These are phyloP conservation scores for Daldinia sp. DNA, from an alignment of 2,329 filamentous ascomycete genomes.

Conservation along the genomic window DNA sequence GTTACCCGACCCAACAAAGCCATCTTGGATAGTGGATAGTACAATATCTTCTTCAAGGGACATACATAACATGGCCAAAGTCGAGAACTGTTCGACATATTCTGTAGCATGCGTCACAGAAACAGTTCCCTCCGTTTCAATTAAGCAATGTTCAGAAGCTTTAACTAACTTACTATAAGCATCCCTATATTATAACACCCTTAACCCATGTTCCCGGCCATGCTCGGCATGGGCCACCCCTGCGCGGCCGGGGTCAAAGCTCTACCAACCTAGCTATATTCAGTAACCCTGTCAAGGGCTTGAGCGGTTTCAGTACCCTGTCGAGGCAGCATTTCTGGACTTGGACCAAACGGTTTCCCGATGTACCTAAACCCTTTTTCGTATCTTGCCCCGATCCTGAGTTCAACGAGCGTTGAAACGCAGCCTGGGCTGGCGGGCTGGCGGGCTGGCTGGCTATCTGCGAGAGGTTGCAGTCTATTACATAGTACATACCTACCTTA, in stretches of 20 bases:
- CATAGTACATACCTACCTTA: not conserved
- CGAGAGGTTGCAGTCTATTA: constrained; percentile 7
- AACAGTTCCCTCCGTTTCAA: constrained; percentile 39
- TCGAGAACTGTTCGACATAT: constrained; percentile 2
- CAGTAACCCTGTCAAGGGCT: constrained; percentile 44
- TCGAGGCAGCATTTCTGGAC: constrained; percentile 50
- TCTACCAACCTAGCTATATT: constrained; percentile 30
- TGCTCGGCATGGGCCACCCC: constrained; percentile 15
- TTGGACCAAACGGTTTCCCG: constrained; percentile 40
- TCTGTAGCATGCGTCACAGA: constrained; percentile 36
- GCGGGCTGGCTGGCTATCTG: constrained; percentile 14
- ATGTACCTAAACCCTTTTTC: constrained; percentile 47
- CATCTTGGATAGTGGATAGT: no score
- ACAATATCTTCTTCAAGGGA: no score
- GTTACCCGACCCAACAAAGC: no score
- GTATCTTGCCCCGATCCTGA: constrained; percentile 46
- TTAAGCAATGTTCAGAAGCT: constrained; percentile 42
- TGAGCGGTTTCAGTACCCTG: constrained; percentile 52
- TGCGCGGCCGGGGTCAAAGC: constrained; percentile 37
- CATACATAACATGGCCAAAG: not conserved
- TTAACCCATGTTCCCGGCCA: constrained; percentile 19
- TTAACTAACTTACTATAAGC: constrained; percentile 41
- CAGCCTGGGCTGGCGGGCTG: constrained; percentile 21
- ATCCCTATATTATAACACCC: constrained; percentile 37
- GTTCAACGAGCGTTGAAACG: constrained; percentile 39